Base-by-base conservation (phyloP, 148 eudicot species). In the Persicaria maculosa region DNA sequence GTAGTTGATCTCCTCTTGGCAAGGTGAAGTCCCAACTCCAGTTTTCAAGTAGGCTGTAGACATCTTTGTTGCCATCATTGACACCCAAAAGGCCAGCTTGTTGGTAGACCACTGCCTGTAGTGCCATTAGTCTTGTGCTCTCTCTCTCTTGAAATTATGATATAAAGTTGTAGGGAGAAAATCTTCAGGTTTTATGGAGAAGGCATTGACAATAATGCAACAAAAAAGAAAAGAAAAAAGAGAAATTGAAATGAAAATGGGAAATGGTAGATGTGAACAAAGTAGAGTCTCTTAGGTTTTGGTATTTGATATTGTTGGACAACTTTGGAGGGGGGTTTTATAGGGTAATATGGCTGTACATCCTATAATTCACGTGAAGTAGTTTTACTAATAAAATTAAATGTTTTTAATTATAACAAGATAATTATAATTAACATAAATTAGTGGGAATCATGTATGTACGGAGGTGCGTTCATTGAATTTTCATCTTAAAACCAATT, bases 91-190 rank as follows among this genome's bases (percentile, higher is more conserved):
- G 76, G 50, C 52, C 73, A 31, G 40, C 40, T 73, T 78, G 80
- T 14, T 65, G 76, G 48, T 59, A 77, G 2, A 73, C 65, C 43
- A 73, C 76, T 58, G 80, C 80, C 43, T 78, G 53, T 50, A 78
- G 65, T 12, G 80, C 72, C 80, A 78, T 78, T 73, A 44, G 40
- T 31, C 2, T 31, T 31, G 40, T 31, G n/a, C n/a, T 31, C 40
- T 31, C 40, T 31, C 40, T 31, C 20, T 45, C n/a, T 55, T 50
- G 74, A 44, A 25, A 9, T 52, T n/a, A 31, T 14, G 22, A 65
- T 46, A 2, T 19, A 4, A 4, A 36, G 20, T 12, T 25, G 22
- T 22, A 45, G 36, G 72, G 12, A 3, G 10, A 67, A n/a, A 36
- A 16, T 15, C 3, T 4, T 22, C 40, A 4, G 69, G 44, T 25